Percentiles rank a stretch among this genome's conserved stretches.
Evolutionary conservation across 805 yeast species (phyloP).

Genomic region (Lipomyces yamadae): DNA sequence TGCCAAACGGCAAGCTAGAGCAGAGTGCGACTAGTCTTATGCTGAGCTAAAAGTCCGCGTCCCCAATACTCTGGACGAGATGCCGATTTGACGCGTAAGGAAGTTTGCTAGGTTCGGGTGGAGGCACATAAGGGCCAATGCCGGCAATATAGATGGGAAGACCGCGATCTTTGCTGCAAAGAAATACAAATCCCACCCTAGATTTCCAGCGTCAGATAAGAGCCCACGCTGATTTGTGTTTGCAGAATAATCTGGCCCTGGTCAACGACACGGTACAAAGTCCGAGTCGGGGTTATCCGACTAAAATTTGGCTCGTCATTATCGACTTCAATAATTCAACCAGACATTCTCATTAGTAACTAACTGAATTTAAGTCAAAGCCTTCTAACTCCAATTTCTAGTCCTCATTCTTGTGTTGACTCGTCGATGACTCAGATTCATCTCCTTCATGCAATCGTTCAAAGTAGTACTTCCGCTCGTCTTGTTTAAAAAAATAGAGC

Average conservation of each 20-base stretch:
- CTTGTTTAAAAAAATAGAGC: slow-evolving; percentile 58
- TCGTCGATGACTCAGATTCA: neutral
- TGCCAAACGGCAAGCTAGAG: slow-evolving; percentile 1
- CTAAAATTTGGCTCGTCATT: too few relatives aligned
- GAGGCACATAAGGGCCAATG: neutral
- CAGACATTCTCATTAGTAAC: too few relatives aligned
- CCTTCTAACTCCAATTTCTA: too few relatives aligned
- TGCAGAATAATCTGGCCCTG: too few relatives aligned
- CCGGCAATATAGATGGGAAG: neutral
- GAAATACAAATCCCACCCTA: neutral
- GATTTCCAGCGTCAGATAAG: neutral
- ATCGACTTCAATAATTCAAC: too few relatives aligned
- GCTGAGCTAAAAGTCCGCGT: neutral
- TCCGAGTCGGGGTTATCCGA: too few relatives aligned
- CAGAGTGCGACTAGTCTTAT: slow-evolving; percentile 2
- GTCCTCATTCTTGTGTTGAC: neutral
- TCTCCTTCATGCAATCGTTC: slow-evolving; percentile 14
- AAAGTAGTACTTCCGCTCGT: slow-evolving; percentile 46
- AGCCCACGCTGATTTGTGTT: too few relatives aligned
- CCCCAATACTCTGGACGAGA: neutral
- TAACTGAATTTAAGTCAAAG: too few relatives aligned
- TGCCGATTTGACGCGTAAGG: neutral
- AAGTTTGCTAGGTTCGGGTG: neutral
- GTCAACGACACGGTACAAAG: too few relatives aligned
- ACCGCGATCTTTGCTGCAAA: neutral